phyloP scores from a whole-genome alignment of 2,329 filamentous ascomycete species.

The Pseudocercospora pini-densiflorae region DNA sequence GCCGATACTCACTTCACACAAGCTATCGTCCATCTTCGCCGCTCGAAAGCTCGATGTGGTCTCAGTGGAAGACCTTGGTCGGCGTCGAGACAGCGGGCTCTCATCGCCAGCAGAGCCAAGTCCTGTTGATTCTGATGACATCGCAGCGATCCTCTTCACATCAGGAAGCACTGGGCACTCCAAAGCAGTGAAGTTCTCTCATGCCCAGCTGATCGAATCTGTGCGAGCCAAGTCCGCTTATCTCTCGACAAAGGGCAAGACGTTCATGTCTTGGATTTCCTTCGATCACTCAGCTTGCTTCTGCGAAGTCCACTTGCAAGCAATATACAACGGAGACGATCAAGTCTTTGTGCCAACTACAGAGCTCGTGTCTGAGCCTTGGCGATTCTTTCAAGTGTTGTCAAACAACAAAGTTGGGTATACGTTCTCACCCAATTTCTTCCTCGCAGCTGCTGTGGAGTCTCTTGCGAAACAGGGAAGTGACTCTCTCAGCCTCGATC shows the following conservation, averaged over 20 bases:
- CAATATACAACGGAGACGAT: conserved; percentile 46
- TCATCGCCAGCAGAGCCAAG: conserved; percentile 10
- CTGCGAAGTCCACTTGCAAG: conserved; percentile 57
- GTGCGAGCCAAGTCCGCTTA: conserved; percentile 21
- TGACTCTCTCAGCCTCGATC: conserved; percentile 8
- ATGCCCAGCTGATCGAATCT: conserved; percentile 24
- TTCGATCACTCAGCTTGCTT: conserved; percentile 61
- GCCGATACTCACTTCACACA: conserved; percentile 20
- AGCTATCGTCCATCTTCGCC: conserved; percentile 22
- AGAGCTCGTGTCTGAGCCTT: conserved; percentile 48
- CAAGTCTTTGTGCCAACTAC: conserved; percentile 54
- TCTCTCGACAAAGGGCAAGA: conserved; percentile 17
- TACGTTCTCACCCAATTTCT: conserved; percentile 54
- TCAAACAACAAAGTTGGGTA: conserved; percentile 48
- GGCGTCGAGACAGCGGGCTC: conserved; percentile 12
- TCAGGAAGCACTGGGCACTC: conserved; percentile 30
- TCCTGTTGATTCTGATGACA: not conserved
- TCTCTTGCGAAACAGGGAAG: conserved; percentile 16
- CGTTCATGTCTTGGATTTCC: conserved; percentile 31
- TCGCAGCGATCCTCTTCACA: conserved; percentile 31
- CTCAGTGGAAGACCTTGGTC: conserved; percentile 19
- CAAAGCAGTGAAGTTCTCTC: conserved; percentile 30
- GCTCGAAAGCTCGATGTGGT: conserved; percentile 22
- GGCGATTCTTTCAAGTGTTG: conserved; percentile 47
- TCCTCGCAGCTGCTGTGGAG: conserved; percentile 35